Evolutionary conservation across 768 basidiomycete genomes (phyloP).

Genomic region (Hirschioporus abietinus): DNA sequence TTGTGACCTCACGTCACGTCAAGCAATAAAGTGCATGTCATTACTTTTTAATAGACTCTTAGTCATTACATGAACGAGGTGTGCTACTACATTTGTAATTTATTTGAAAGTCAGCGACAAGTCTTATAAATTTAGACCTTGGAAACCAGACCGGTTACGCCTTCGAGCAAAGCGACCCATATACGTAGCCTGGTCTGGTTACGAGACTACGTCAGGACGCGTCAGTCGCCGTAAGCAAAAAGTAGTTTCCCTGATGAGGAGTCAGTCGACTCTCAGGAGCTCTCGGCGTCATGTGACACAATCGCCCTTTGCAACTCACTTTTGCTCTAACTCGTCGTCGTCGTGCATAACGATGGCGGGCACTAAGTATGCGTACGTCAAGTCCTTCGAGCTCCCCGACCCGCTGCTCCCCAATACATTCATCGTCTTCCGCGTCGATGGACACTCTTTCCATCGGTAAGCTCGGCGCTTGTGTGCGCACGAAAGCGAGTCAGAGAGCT

Average conservation of each 20-base stretch:
- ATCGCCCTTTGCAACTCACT: neutral
- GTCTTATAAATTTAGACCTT: neutral
- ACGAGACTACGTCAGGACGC: neutral
- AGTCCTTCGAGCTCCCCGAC: constrained; percentile 85
- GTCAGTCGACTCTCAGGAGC: neutral
- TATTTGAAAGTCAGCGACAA: neutral
- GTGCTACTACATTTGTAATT: neutral
- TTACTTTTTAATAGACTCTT: neutral
- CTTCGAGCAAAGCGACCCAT: neutral
- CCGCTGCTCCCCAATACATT: constrained; percentile 77
- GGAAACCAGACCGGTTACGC: neutral
- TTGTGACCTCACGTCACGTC: neutral
- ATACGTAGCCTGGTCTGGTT: neutral
- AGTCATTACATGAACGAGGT: neutral
- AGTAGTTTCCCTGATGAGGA: too few species aligned
- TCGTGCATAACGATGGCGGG: constrained; percentile 63
- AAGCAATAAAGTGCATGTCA: neutral
- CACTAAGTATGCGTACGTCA: constrained; percentile 89
- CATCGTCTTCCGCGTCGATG: constrained; percentile 84
- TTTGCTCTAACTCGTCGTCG: neutral
- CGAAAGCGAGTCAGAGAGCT: neutral
- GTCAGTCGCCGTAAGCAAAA: too few species aligned
- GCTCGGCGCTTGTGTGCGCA: constrained; percentile 15
- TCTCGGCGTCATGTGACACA: neutral
- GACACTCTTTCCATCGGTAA: constrained; percentile 90